Evolutionary conservation across 176 grass and related monocot genomes (phyloP).

Genomic region (Aegilops tauschii): DNA sequence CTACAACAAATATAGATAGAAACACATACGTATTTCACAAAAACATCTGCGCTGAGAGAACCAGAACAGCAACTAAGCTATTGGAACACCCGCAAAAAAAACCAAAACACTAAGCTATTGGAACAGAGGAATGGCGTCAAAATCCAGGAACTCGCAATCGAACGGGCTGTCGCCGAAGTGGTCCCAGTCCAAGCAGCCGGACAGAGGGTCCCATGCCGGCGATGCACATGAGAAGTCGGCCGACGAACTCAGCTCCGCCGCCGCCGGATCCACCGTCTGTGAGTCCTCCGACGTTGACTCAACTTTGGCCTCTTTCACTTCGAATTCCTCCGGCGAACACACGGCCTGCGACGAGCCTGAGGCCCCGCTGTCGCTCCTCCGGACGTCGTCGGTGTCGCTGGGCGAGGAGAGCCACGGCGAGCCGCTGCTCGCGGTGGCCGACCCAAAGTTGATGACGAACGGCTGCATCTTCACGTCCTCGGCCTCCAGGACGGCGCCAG

Average conservation of each 20-base stretch:
- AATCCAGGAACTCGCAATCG: not conserved
- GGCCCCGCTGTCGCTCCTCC: not conserved
- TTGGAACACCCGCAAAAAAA: not conserved
- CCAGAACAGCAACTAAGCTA: not conserved
- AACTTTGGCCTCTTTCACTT: not conserved
- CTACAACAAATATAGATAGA: too few species aligned
- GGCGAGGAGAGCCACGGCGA: not conserved
- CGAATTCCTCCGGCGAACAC: not conserved
- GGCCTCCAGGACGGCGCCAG: not conserved
- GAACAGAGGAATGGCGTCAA: not conserved
- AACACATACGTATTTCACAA: not conserved
- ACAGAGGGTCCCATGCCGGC: not conserved
- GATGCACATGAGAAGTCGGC: not conserved
- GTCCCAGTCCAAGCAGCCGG: slow-evolving; percentile 7
- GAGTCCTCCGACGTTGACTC: not conserved
- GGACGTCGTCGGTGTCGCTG: not conserved
- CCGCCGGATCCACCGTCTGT: not conserved
- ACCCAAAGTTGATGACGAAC: slow-evolving; percentile 38
- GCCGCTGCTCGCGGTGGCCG: not conserved
- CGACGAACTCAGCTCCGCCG: not conserved
- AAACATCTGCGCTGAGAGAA: not conserved
- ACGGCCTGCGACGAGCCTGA: not conserved
- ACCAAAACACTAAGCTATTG: not conserved
- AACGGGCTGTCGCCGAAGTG: not conserved
- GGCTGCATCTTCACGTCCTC: not conserved